Conservation (phyloP, 352 stramenopile genomes). For the Phytophthora syringae region DNA sequence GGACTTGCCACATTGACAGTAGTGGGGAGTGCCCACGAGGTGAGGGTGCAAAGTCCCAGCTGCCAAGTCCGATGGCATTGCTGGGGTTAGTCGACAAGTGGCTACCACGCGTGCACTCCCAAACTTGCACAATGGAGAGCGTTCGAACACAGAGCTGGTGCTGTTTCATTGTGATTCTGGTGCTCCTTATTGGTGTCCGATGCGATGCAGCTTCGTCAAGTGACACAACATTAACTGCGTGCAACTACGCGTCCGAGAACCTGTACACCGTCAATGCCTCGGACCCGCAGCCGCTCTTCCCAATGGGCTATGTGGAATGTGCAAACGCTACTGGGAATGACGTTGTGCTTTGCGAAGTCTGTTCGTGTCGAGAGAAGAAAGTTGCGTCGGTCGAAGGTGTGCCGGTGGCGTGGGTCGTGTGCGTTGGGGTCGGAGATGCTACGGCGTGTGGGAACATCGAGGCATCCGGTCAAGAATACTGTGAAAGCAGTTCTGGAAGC, state of each 20-base stretch:
- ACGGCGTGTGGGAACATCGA: slow-evolving; percentile 19
- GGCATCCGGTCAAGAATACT: slow-evolving; percentile 19
- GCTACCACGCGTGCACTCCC: slow-evolving; percentile 19
- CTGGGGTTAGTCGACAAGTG: background rate
- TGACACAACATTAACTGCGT: slow-evolving; percentile 21
- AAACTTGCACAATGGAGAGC: slow-evolving; percentile 18
- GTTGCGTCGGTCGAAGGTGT: slow-evolving; percentile 19
- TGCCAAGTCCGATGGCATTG: slow-evolving; percentile 18
- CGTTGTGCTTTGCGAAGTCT: slow-evolving; percentile 25
- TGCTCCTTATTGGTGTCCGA: slow-evolving; percentile 16
- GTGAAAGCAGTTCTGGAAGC: background rate
- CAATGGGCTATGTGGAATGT: slow-evolving; percentile 44
- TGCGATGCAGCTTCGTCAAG: slow-evolving; percentile 19
- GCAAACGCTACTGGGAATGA: slow-evolving; percentile 13
- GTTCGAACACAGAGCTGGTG: slow-evolving; percentile 4
- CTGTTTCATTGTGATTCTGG: background rate
- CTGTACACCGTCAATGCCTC: slow-evolving; percentile 44
- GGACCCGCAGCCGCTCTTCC: slow-evolving; percentile 29
- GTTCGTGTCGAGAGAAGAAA: slow-evolving; percentile 52
- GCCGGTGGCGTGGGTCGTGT: slow-evolving; percentile 35
- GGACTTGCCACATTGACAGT: slow-evolving; percentile 26
- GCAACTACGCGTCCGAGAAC: slow-evolving; percentile 26
- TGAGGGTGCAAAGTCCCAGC: slow-evolving; percentile 28
- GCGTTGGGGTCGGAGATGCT: slow-evolving; percentile 27
- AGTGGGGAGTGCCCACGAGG: slow-evolving; percentile 16